Evolutionary conservation across 2,329 filamentous ascomycete species (phyloP).

Genomic region (Aspergillus unguis): DNA sequence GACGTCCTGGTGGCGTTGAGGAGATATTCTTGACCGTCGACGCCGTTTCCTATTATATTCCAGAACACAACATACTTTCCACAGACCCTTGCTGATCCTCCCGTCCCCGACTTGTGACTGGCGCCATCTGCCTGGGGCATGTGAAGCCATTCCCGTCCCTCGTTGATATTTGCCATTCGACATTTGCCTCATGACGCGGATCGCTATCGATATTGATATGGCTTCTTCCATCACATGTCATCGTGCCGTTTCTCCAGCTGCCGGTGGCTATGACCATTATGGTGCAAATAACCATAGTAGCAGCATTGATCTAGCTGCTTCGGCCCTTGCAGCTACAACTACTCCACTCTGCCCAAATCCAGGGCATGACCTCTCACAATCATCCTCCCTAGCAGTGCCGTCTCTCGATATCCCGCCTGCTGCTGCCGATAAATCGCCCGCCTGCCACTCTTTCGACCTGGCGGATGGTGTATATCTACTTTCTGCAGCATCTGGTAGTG

Average conservation of each 20-base stretch:
- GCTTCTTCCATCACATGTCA: slow-evolving; percentile 28
- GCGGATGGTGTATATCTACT: background rate
- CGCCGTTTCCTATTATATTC: background rate
- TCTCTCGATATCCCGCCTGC: slow-evolving; percentile 13
- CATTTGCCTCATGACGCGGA: slow-evolving; percentile 9
- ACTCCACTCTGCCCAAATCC: slow-evolving; percentile 11
- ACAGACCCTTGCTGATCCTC: slow-evolving; percentile 14
- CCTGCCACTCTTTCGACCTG: slow-evolving; percentile 10
- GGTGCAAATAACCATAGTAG: slow-evolving; percentile 12
- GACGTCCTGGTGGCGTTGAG: slow-evolving; percentile 7
- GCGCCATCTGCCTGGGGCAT: slow-evolving; percentile 17
- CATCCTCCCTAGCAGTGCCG: background rate
- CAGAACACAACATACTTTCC: background rate
- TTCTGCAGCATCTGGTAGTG: background rate
- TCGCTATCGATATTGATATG: slow-evolving; percentile 3
- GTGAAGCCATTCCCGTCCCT: slow-evolving; percentile 13
- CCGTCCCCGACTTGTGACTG: slow-evolving; percentile 11
- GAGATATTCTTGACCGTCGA: slow-evolving; percentile 3
- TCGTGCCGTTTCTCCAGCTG: slow-evolving; percentile 18
- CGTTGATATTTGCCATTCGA: slow-evolving; percentile 4
- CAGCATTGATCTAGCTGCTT: slow-evolving; percentile 11
- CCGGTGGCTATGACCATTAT: slow-evolving; percentile 12
- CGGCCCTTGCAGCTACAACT: slow-evolving; percentile 10
- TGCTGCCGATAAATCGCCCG: slow-evolving; percentile 7
- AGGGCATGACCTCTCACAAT: background rate